Percentiles rank a stretch among this genome's conserved stretches.
phyloP scores from a whole-genome alignment of 495 filamentous ascomycete genomes.

The Penicillium cataractarum region DNA sequence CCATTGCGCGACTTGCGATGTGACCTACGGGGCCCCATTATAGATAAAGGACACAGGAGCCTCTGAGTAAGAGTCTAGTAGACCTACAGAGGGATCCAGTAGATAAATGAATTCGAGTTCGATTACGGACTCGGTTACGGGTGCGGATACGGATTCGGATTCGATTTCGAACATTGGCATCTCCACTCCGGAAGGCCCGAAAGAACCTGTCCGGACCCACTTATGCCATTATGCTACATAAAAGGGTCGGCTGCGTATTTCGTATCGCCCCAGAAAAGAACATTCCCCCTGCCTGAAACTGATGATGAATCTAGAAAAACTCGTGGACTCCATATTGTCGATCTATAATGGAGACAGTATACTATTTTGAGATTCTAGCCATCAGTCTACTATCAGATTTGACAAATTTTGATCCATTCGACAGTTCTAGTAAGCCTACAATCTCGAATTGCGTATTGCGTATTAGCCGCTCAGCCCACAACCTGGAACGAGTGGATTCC shows the following conservation, averaged over 20 bases:
- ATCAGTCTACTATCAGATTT: neutral
- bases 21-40: slow-evolving; percentile 30
- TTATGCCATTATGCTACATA: neutral
- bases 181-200: neutral
- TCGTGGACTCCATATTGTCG: too few relatives aligned
- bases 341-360: too few relatives aligned
- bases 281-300: neutral
- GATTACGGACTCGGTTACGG: slow-evolving; percentile 21
- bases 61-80: neutral
- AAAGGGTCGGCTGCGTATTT: neutral
- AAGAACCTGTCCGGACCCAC: slow-evolving; percentile 3
- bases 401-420: neutral
- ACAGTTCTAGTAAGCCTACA: neutral
- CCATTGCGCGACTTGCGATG: slow-evolving; percentile 35
- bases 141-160: slow-evolving; percentile 26
- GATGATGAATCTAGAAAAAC: neutral
- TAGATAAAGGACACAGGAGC: neutral
- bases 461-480: neutral
- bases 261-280: neutral
- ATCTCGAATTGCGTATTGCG: neutral
- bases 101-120: slow-evolving; percentile 19
- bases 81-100: neutral
- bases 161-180: slow-evolving; percentile 15
- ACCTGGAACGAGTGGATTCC: slow-evolving; percentile 10
- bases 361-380: neutral